Evolutionary conservation across 495 filamentous ascomycete genomes (phyloP).

Genomic region (Penicillium dipodomyicola): DNA sequence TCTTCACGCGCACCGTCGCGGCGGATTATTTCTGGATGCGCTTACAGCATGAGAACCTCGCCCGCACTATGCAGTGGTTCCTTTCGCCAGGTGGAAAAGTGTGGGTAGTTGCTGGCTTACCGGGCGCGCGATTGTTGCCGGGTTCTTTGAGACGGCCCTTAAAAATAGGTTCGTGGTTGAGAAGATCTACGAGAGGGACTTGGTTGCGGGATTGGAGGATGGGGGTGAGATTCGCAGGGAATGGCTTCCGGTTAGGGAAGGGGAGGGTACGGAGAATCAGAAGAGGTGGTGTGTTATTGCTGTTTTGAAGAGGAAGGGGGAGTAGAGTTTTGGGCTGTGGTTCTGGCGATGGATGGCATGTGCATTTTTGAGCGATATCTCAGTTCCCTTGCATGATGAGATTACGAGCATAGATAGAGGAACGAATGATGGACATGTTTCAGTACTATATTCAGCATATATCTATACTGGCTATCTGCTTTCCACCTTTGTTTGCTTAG

Average conservation of each 20-base stretch:
- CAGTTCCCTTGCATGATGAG: neutral
- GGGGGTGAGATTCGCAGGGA: conserved; percentile 51
- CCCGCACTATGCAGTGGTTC: conserved; percentile 68
- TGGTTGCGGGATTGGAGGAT: conserved; percentile 56
- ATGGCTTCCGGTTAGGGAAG: conserved; percentile 56
- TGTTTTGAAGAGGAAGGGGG: conserved; percentile 48
- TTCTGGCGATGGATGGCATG: neutral
- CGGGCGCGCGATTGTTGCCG: conserved; percentile 64
- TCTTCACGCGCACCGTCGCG: conserved; percentile 68
- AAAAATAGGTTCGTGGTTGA: conserved; percentile 64
- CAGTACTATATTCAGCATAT: neutral
- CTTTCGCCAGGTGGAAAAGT: conserved; percentile 56
- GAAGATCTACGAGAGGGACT: conserved; percentile 71
- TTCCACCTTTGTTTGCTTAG: neutral
- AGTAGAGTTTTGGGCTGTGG: conserved; percentile 5
- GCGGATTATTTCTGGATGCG: conserved; percentile 89
- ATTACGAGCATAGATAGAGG: neutral
- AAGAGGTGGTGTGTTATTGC: conserved; percentile 79
- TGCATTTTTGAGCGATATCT: conserved; percentile 5
- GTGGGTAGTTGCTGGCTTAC: conserved; percentile 79
- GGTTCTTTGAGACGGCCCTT: conserved; percentile 66
- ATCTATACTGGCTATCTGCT: neutral
- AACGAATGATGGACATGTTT: neutral
- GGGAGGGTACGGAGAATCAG: conserved; percentile 63
- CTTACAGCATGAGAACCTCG: conserved; percentile 70